Evolutionary conservation across 1,284 basidiomycete genomes (phyloP), one percentile per base, ranked within the genome.

Genomic region (Malassezia yamatoensis): DNA sequence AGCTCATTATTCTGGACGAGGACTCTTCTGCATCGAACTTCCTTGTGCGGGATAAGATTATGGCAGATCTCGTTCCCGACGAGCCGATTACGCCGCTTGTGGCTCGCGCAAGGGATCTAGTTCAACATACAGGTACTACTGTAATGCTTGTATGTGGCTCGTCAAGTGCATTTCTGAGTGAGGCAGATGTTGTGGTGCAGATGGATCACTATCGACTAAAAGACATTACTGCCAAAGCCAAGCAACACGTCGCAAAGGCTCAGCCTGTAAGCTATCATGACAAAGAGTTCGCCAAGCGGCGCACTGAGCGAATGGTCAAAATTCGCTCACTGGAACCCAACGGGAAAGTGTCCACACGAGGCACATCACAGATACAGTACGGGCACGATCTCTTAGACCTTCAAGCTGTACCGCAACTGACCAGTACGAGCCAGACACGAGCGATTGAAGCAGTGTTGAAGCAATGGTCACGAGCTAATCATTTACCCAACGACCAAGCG

Each of bases 61-160:
- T 61, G 59, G 39, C 44, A 18, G 15, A 37, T 39, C 49, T 61
- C 15, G 51, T 61, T 32, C 46, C 46, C 3, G 29, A 48, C n/a
- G 59, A 61, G 51, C 55, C 59, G 5, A 61, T 61, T 33, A 50
- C 51, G 11, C 59, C 59, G 16, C 46, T 61, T 7, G 59, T 48
- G 38, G 44, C 33, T 12, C 51, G 48, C 10, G 51, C 45, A 18
- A 41, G 49, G 2, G 37, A 53, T 10, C 16, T 58, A n/a, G 51
- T 54, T 12, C 39, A 32, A 1, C 21, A 24, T 21, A 45, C 29
- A 6, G 55, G 54, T 5, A 37, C 35, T 6, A 50, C 51, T 29
- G 20, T 61, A 13, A 37, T 58, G 16, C 47, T 61, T 9, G 59
- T 58, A 13, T 58, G 59, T 40, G 59, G 59, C 21, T 50, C 55